phyloP scores from a whole-genome alignment of 2,329 filamentous ascomycete species.

The Neopestalotiopsis clavispora region DNA sequence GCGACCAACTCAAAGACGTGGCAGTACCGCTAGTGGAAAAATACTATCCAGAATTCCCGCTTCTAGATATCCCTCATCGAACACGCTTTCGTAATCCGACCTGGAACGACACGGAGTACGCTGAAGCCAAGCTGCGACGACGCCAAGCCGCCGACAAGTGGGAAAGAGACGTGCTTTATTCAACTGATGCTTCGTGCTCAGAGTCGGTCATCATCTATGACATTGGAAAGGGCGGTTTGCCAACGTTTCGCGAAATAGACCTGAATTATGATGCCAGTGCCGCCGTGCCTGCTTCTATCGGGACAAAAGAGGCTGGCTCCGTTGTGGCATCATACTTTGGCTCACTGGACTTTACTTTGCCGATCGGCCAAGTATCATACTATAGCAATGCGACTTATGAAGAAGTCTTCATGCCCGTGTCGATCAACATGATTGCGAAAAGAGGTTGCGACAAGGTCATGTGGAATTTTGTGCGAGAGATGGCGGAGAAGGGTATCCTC shows the following conservation, averaged over 20 bases:
- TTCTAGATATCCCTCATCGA: not conserved
- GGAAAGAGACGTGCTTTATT: constrained; percentile 36
- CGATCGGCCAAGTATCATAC: constrained; percentile 47
- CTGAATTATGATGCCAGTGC: constrained; percentile 31
- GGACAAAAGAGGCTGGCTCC: constrained; percentile 35
- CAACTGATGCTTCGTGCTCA: constrained; percentile 43
- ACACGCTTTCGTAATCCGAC: not conserved
- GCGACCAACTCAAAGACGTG: not conserved
- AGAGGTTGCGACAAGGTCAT: constrained; percentile 48
- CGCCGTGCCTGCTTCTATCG: constrained; percentile 27
- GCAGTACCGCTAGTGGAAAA: not conserved
- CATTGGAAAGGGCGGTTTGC: constrained; percentile 46
- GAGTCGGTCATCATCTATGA: constrained; percentile 46
- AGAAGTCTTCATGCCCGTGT: constrained; percentile 46
- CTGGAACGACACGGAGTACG: not conserved
- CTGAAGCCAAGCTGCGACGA: constrained; percentile 29
- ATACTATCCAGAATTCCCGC: not conserved
- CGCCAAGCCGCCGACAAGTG: not conserved
- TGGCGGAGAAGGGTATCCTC: constrained; percentile 43
- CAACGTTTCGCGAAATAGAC: constrained; percentile 41
- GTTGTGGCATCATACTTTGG: constrained; percentile 40
- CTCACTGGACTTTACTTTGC: constrained; percentile 45
- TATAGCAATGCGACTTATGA: constrained; percentile 42
- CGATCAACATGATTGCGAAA: constrained; percentile 45
- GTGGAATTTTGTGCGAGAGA: constrained; percentile 44